These are phyloP conservation scores for Colletotrichum lini DNA, from an alignment of 2,329 filamentous ascomycete species.

Conservation along the genomic window DNA sequence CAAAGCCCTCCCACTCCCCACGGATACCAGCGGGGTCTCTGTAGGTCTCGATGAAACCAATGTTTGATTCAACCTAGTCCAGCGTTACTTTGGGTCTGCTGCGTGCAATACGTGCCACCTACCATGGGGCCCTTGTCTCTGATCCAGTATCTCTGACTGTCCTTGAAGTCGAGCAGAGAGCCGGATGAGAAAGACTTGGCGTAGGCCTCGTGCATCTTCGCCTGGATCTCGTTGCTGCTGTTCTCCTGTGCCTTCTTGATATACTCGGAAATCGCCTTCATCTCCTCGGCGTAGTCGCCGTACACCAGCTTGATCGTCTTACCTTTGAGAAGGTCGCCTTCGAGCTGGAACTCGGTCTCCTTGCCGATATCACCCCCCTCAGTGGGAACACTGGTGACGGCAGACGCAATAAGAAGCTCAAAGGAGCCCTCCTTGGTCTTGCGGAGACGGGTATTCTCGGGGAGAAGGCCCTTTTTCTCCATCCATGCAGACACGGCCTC, in stretches of 20 bases:
- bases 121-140: slow-evolving; percentile 85
- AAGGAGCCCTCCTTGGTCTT: slow-evolving; percentile 77
- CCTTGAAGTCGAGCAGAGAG: slow-evolving; percentile 83
- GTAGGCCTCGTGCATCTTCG: slow-evolving; percentile 81
- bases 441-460: slow-evolving; percentile 82
- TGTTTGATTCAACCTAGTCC: slow-evolving; percentile 71
- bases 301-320: slow-evolving; percentile 80
- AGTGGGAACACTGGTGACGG: slow-evolving; percentile 69
- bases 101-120: slow-evolving; percentile 72
- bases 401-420: slow-evolving; percentile 83
- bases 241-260: slow-evolving; percentile 78
- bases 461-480: slow-evolving; percentile 78
- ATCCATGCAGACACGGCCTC: slow-evolving; percentile 80
- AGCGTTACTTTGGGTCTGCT: slow-evolving; percentile 51
- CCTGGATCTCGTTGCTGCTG: slow-evolving; percentile 81
- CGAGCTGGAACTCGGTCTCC: slow-evolving; percentile 71
- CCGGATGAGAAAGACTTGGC: slow-evolving; percentile 81
- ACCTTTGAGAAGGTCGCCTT: slow-evolving; percentile 72
- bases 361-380: slow-evolving; percentile 79
- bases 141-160: slow-evolving; percentile 86
- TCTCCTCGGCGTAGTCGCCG: slow-evolving; percentile 81
- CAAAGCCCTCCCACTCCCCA: slow-evolving; percentile 90
- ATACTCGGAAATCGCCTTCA: slow-evolving; percentile 77
- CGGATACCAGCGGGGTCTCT: slow-evolving; percentile 85
- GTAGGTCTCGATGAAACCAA: slow-evolving; percentile 90